Base-by-base conservation (phyloP, 371 early-diverging fungal species). In the Fennellomyces sp. region DNA sequence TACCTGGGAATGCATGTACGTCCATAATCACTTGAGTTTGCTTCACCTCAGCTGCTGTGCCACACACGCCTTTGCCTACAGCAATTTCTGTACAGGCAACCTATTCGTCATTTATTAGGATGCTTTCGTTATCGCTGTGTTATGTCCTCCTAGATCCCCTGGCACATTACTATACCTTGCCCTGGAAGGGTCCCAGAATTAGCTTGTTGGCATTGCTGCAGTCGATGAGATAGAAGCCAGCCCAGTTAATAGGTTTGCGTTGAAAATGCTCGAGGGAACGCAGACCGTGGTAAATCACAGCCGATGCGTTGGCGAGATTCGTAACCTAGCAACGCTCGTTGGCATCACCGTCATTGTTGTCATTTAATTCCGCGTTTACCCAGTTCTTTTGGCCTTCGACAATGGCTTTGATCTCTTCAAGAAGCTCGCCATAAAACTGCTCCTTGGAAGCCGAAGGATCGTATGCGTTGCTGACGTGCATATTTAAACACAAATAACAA, bases 181-280 rank as follows among this genome's bases (percentile, higher is more conserved):
- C 97, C 66, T 96, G 95, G 75, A 96, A 96, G 31, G 97, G 97
- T 3, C 95, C 97, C 51, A 96, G 75, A 36, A 87, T 75, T 62
- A 93, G 65, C 23, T 78, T 61, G 27, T 77, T 66, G 13, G 62
- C 23, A 49, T 75, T 70, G 39, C 75, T 70, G 28, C 80, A 76
- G 58, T 91, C 84, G 0, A 82, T 69, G 25, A 93, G 66, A 61
- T 96, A 96, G 73, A 95, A 95, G 2, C 95, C 95, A 36, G 78
- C 89, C 96, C 96, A 96, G 76, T 94, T 96, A 56, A 96, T 87
- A n/a, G 90, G 92, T 42, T 85, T 83, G 17, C 66, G 70, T 50
- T 90, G 83, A n/a, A 84, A 81, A 47, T 85, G 88, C 3, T 56
- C 62, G n/a, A 75, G 54, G 5, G 74, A 71, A 11, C 77, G 81